phyloP scores from a whole-genome alignment of 2,329 filamentous ascomycete species.

The Exutisphaerella laricina region DNA sequence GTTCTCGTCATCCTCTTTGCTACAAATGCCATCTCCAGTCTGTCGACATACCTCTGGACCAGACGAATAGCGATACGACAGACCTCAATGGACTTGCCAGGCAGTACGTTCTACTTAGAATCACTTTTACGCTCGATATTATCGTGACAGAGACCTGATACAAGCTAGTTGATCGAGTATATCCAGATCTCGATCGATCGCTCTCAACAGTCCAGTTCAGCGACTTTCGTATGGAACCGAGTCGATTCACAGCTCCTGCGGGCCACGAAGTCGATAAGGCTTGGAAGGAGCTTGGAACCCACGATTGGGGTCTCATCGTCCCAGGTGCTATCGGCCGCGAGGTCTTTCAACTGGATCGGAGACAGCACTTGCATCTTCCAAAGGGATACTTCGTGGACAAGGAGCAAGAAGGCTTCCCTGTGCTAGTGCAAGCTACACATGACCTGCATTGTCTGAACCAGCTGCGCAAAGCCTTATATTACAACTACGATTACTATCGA shows the following conservation, averaged over 20 bases:
- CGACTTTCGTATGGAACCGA: constrained; percentile 5
- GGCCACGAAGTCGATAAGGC: constrained; percentile 10
- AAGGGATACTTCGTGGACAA: not conserved
- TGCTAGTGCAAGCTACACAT: not conserved
- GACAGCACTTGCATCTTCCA: constrained; percentile 7
- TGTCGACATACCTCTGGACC: no score
- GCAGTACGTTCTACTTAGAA: no score
- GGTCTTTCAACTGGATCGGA: constrained; percentile 7
- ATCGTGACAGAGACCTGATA: no score
- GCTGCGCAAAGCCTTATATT: not conserved
- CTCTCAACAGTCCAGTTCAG: constrained; percentile 5
- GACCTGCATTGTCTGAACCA: constrained; percentile 5
- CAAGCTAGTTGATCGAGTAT: constrained; percentile 1
- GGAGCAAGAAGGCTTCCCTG: not conserved
- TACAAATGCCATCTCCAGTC: no score
- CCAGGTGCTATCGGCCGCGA: constrained; percentile 5
- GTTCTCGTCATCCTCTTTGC: no score
- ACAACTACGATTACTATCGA: not conserved
- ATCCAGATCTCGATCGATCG: constrained; percentile 5
- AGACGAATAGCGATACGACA: no score
- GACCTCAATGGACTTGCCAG: no score
- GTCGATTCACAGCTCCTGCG: constrained; percentile 8
- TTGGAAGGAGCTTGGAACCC: constrained; percentile 10
- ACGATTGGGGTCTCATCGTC: constrained; percentile 6
- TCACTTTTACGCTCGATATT: no score